Base-by-base conservation (phyloP, 306 rosid genomes). In the Senna siamea region DNA sequence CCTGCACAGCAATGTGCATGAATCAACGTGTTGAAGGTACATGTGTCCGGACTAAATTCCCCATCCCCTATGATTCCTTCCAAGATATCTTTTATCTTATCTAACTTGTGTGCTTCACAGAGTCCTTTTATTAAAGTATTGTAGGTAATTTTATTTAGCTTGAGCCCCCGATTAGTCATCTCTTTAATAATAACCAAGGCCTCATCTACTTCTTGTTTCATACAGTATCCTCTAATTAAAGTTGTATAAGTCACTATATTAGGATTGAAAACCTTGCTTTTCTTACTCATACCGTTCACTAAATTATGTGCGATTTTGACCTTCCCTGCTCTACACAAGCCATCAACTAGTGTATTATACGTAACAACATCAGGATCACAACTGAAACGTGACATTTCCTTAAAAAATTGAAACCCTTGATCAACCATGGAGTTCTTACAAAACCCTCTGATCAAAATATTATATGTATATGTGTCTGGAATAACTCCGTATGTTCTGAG, bases 401-500 rank as follows among this genome's bases (percentile, higher is more conserved):
- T 84, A 51, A 87, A 90, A 70, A 82, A 84, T 18, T 47, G 66
- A 80, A 87, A 92, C 53, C 92, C 98, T 58, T 87, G 89, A 64
- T 87, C 92, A 57, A 90, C 87, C 94, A 84, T 85, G 28, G 84
- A 76, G 74, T 84, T 92, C 88, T 82, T 84, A 76, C 94, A 92
- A 57, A 90, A 90, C 58, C 98, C 96, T 47, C 89, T 81, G n/a
- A 92, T 92, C 92, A 92, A 84, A 73, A 87, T 80, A 66, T 92
- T 92, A 48, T 79, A 88, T 0, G 96, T 90, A 28, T 40, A 84
- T 0, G 83, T 65, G 69, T 92, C 87, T 0, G 98, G 98, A 0
- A 72, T 57, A 63, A 90, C 93, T 46, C 98, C 98, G 47, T 84
- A 92, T 0, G 88, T 90, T 17, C 76, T 43, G 22, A 88, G 92